Percentiles rank a stretch among this genome's conserved stretches.
phyloP scores from a whole-genome alignment of 768 basidiomycete species.

The Zangia roseola region DNA sequence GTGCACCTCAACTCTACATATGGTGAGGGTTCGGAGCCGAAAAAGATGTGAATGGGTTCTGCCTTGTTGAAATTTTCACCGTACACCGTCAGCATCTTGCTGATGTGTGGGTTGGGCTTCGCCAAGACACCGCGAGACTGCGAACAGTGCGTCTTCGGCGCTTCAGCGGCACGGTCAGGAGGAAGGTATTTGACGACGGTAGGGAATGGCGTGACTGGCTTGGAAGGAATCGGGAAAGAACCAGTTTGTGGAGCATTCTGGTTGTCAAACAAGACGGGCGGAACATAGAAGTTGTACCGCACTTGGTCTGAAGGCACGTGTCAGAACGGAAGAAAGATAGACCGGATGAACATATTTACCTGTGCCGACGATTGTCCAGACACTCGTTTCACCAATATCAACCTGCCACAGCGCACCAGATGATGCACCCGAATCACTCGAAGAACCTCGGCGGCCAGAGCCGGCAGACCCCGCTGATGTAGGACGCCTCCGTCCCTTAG shows the following conservation, averaged over 20 bases:
- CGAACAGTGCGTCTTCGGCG: conserved; percentile 69
- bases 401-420: conserved; percentile 86
- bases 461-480: conserved; percentile 73
- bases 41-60: conserved; percentile 81
- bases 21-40: conserved; percentile 84
- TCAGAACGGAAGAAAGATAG: conserved; percentile 13
- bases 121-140: conserved; percentile 65
- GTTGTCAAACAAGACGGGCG: conserved; percentile 79
- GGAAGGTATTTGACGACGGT: conserved; percentile 89
- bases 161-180: conserved; percentile 83
- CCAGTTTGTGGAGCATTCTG: conserved; percentile 68
- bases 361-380: conserved; percentile 93
- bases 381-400: conserved; percentile 90
- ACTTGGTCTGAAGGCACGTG: conserved; percentile 64
- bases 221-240: conserved; percentile 77
- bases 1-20: conserved; percentile 86
- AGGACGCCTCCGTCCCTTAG: conserved; percentile 64
- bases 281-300: conserved; percentile 92
- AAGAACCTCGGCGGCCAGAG: conserved; percentile 63
- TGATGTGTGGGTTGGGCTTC: conserved; percentile 75
- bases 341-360: conserved; percentile 42
- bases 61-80: conserved; percentile 87
- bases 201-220: conserved; percentile 84
- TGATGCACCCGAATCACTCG: conserved; percentile 65
- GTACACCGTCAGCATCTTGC: conserved; percentile 82